A percentile compares a stretch with the other conserved stretches of the same genome.
Evolutionary conservation across 306 rosid species (phyloP).

Genomic region (Nissolia schottii): DNA sequence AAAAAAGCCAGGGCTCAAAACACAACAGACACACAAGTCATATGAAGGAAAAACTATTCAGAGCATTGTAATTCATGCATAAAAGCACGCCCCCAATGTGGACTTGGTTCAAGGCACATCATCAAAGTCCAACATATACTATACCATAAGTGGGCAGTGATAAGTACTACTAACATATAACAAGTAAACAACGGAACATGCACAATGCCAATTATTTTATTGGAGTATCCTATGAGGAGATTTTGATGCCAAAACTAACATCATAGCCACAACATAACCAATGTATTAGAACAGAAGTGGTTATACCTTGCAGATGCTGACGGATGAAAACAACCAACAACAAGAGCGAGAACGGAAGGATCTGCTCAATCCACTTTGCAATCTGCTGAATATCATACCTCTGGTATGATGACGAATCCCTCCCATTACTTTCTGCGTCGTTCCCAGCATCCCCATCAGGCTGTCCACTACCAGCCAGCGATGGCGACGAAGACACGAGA

Average conservation of each 20-base stretch:
- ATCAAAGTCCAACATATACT: background rate
- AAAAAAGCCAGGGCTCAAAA: background rate
- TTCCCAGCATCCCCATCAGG: constrained; percentile 35
- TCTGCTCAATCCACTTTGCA: constrained; percentile 82
- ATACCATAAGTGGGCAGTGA: background rate
- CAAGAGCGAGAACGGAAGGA: constrained; percentile 81
- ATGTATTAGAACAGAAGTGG: background rate
- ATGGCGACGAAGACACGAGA: constrained; percentile 39
- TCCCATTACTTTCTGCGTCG: constrained; percentile 34
- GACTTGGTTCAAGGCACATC: background rate
- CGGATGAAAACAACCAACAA: constrained; percentile 81
- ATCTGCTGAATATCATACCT: constrained; percentile 81
- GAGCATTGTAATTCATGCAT: background rate
- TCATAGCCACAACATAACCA: background rate
- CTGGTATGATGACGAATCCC: constrained; percentile 61
- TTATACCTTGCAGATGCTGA: constrained; percentile 86
- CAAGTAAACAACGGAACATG: background rate
- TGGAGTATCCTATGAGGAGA: background rate
- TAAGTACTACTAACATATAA: background rate
- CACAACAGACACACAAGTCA: background rate
- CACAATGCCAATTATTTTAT: background rate
- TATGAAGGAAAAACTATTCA: background rate
- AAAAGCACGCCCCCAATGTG: background rate
- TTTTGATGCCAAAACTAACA: constrained; percentile 15
- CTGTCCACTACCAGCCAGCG: constrained; percentile 40